phyloP scores from a whole-genome alignment of 768 basidiomycete genomes.

The Gloeophyllum trabeum region DNA sequence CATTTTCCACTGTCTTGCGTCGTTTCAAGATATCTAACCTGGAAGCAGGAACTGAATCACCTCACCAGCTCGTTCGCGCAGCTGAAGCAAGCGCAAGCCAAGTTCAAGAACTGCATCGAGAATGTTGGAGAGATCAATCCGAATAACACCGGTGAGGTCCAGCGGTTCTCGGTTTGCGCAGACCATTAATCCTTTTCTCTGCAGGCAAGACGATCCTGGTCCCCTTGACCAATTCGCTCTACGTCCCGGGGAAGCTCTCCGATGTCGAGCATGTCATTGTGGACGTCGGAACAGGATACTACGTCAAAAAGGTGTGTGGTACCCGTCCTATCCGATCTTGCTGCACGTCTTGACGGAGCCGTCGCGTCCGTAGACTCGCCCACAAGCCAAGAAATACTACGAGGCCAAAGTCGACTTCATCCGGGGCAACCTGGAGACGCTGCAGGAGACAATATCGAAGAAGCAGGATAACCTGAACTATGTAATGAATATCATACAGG shows the following conservation, averaged over 20 bases:
- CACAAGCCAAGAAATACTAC: constrained; percentile 77
- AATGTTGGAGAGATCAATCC: constrained; percentile 68
- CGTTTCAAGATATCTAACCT: constrained; percentile 1
- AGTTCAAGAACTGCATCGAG: constrained; percentile 82
- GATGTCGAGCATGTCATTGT: constrained; percentile 84
- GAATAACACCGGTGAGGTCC: constrained; percentile 49
- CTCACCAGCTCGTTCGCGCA: constrained; percentile 87
- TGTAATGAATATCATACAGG: constrained; percentile 63
- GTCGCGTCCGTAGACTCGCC: constrained; percentile 51
- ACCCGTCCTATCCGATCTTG: not conserved
- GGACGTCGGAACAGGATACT: constrained; percentile 95
- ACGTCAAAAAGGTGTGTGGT: constrained; percentile 74
- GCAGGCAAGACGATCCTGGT: constrained; percentile 84
- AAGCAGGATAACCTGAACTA: constrained; percentile 86
- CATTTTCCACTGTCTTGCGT: constrained; percentile 6
- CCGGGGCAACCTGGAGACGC: constrained; percentile 67
- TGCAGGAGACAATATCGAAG: constrained; percentile 84
- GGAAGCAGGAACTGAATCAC: constrained; percentile 76
- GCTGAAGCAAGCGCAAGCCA: constrained; percentile 85
- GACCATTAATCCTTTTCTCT: too few species aligned
- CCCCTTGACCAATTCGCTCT: constrained; percentile 89
- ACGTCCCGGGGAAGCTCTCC: constrained; percentile 83
- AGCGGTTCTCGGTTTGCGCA: too few species aligned
- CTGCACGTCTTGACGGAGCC: not conserved
- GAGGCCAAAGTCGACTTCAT: constrained; percentile 73